These are phyloP conservation scores for Haematococcus sp. DNA, from an alignment of 139 green algal species.

Conservation along the genomic window DNA sequence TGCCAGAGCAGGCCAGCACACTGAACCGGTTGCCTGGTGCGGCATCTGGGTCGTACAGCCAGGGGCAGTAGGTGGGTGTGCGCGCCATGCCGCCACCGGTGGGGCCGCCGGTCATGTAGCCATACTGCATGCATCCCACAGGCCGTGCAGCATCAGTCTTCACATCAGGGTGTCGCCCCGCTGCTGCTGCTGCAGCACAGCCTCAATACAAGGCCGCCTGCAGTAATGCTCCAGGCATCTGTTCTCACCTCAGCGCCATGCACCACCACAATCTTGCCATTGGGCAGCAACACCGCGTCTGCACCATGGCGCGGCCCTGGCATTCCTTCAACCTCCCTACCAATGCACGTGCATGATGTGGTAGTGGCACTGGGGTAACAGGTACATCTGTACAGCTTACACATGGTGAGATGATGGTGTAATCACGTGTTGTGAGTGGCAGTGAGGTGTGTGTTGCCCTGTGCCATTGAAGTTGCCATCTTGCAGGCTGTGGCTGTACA, in stretches of 20 bases:
- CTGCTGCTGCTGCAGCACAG: too few relatives aligned
- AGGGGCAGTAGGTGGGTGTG: not conserved
- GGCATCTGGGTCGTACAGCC: not conserved
- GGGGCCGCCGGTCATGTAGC: not conserved
- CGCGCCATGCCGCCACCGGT: not conserved
- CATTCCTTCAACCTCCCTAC: not conserved
- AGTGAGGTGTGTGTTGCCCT: too few relatives aligned
- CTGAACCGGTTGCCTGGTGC: not conserved
- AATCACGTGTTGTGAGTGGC: too few relatives aligned
- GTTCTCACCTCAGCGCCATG: not conserved
- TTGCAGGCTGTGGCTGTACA: too few relatives aligned
- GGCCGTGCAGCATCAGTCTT: not conserved
- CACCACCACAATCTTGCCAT: constrained; percentile 1
- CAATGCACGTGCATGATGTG: too few relatives aligned
- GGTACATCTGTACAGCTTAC: too few relatives aligned
- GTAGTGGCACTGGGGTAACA: too few relatives aligned
- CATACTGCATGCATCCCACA: not conserved
- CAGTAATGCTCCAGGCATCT: too few relatives aligned
- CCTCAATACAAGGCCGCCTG: too few relatives aligned
- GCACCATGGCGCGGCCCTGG: not conserved
- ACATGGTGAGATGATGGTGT: too few relatives aligned
- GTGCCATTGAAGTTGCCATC: too few relatives aligned
- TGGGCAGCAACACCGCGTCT: constrained; percentile 2
- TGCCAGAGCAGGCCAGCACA: not conserved
- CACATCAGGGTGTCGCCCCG: too few relatives aligned